These are phyloP conservation scores for Podospora conica DNA, from an alignment of 495 filamentous ascomycete species.

Conservation along the genomic window DNA sequence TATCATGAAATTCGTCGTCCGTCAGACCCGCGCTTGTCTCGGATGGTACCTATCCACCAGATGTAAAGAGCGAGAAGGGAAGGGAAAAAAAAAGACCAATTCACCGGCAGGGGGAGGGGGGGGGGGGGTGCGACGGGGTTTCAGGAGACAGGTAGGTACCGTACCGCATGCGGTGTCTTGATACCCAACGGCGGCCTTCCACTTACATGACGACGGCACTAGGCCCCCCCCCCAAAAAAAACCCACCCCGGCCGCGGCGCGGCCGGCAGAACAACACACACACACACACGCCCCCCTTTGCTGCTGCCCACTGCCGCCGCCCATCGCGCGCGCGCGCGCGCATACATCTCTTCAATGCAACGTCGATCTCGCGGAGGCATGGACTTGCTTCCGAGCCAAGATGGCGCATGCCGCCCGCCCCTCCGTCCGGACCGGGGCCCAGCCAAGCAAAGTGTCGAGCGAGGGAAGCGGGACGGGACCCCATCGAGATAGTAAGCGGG, in stretches of 20 bases:
- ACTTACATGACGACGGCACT: not conserved
- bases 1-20: not conserved
- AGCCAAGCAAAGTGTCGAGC: not conserved
- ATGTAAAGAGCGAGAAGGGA: no score
- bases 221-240: no score
- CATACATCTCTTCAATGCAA: not conserved
- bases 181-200: not conserved
- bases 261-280: not conserved
- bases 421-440: not conserved
- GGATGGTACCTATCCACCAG: not conserved
- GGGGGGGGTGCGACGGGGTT: not conserved
- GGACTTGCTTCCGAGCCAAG: not conserved
- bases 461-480: not conserved
- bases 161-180: not conserved
- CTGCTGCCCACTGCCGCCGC: not conserved
- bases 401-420: not conserved
- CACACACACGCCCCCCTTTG: not conserved
- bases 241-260: not conserved
- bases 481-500: not conserved
- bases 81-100: not conserved
- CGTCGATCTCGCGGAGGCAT: not conserved
- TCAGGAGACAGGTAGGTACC: no score
- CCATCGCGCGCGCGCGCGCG: not conserved
- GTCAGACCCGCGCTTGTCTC: not conserved
- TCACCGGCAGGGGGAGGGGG: not conserved